Evolutionary conservation across 306 rosid genomes (phyloP), one percentile per base, ranked within the genome.

Genomic region (Trifolium repens): DNA sequence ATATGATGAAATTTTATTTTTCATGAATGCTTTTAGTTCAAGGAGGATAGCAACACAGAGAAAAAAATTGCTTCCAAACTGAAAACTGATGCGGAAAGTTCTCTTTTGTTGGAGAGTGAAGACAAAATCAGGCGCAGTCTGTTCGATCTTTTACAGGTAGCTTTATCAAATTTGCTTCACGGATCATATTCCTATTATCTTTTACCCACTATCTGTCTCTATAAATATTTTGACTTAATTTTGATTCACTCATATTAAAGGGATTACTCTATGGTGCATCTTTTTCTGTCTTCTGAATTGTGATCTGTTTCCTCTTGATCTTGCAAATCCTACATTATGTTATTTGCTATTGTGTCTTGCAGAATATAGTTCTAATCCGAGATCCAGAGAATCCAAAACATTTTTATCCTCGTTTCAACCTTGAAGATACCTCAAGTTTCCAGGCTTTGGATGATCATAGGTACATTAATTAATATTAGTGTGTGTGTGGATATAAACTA

Each of bases 371-470:
- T 85, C 89, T 94, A 35, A 87, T 94, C 59, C 87, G 83, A 76
- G 97, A 91, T 82, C 90, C 91, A 32, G 97, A 94, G 83, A 84
- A 91, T 85, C 91, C 89, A 77, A 85, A 75, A 75, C 86, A 82
- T 67, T 94, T 94, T 79, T 91, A 88, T 80, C 98, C 98, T 71
- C 98, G 98, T 53, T 94, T 94, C 88, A 91, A 94, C 89, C 78
- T 94, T 26, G 98, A 94, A 85, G 96, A 91, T 61, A 91, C 96
- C 74, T 82, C 96, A 49, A 89, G 88, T 85, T 94, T 91, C 85
- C 82, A 78, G 52, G 96, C 88, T 81, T 88, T 94, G 89, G 97
- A 94, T 78, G 98, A 88, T 72, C 87, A 89, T 69, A 90, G 96
- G 98, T 94, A 81, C 69, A 60, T 34, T 40, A 10, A 35, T 77